Evolutionary conservation across 257 asterid species (phyloP).

Genomic region (Rhazya stricta): DNA sequence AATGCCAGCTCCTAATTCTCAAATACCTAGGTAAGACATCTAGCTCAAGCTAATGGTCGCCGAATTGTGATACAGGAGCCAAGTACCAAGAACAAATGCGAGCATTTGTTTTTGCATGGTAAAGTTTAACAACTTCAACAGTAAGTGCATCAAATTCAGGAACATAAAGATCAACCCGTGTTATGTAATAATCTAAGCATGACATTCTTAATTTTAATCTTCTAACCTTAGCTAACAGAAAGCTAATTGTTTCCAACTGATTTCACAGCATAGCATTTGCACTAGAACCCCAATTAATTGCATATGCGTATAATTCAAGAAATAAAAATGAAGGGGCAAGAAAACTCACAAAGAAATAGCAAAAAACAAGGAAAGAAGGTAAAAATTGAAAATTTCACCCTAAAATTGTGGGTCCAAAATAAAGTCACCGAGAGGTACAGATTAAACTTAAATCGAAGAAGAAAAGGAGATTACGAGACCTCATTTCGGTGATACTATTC

Average conservation of each 20-base stretch:
- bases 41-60: not conserved
- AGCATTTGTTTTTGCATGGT: not conserved
- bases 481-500: too few relatives aligned
- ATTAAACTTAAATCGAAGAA: too few relatives aligned
- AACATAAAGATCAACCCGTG: not conserved
- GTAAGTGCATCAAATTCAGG: constrained; percentile 3
- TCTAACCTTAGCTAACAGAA: not conserved
- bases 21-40: not conserved
- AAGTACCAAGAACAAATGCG: not conserved
- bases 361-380: constrained; percentile 32
- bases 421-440: too few relatives aligned
- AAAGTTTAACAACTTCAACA: not conserved
- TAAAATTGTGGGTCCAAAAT: too few relatives aligned
- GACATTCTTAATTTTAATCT: not conserved
- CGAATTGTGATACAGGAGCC: not conserved
- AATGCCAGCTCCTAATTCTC: constrained; percentile 3
- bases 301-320: constrained; percentile 23
- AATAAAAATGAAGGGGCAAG: constrained; percentile 7
- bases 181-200: not conserved
- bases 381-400: constrained; percentile 32
- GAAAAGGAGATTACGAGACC: too few relatives aligned
- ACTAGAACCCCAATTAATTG: constrained; percentile 4
- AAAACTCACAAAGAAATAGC: constrained; percentile 49
- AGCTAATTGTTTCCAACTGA: not conserved
- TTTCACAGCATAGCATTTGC: not conserved